Base-by-base conservation (phyloP, 768 basidiomycete species). In the Rhizopogon rudus region DNA sequence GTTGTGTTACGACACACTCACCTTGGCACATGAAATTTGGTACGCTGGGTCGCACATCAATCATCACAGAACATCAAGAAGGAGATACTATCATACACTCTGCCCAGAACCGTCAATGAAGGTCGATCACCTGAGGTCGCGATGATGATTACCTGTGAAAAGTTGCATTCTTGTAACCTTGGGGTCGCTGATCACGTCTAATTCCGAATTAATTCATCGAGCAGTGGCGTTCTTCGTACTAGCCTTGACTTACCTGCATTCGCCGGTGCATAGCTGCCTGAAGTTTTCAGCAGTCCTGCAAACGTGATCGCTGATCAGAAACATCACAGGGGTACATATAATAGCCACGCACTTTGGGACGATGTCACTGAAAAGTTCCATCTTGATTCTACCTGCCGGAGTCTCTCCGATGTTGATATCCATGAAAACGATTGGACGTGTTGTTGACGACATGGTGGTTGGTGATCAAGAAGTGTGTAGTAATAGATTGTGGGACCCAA, bases 11-110 rank as follows among this genome's bases (percentile, higher is more conserved):
- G 45, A 42, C 40, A 31, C 62, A 68, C 69, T 25, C 52, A 79
- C 93, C 93, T 81, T 98, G 95, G 61, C 93, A 91, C 94, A 99
- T 98, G 73, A 98, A 99, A 63, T 91, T 91, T 6, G 86, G 88
- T 20, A 92, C 89, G 14, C 90, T 92, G 56, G 3, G 20, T 22
- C 20, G 22, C 25, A 45, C 42, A 29, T 41, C 39, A 61, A 50
- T 67, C 59, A 56, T 56, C 31, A 57, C 53, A 39, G n/a, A 49
- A 54, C 40, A 37, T 31, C 5, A 10, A 40, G 42, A 25, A 45
- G 41, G 35, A 44, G 16, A 56, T 57, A 52, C 10, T 3, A 44
- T 57, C 81, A 59, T 75, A 93, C 91, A 93, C 88, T 83, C 91
- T 91, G 60, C 22, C 53, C 14, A 54, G 8, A 20, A 44, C 56